These are phyloP conservation scores for Medicago lupulina DNA, from an alignment of 306 rosid species.

Conservation along the genomic window DNA sequence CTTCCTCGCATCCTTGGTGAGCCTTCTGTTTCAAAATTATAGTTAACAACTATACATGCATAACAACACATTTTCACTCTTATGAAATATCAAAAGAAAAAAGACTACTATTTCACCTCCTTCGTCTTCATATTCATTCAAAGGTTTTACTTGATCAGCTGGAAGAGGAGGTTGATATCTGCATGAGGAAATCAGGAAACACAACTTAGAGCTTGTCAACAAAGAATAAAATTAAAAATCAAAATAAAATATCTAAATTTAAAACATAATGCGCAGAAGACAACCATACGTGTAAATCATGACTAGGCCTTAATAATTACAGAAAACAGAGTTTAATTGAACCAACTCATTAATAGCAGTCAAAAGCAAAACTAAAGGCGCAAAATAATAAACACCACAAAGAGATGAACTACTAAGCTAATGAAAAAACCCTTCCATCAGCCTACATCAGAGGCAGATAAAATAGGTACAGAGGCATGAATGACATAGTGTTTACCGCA, in stretches of 20 bases:
- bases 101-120: slow-evolving; percentile 61
- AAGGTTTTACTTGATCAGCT: slow-evolving; percentile 81
- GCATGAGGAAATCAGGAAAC: slow-evolving; percentile 22
- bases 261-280: neutral
- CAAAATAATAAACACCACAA: neutral
- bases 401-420: neutral
- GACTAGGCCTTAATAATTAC: neutral
- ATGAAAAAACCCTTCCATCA: neutral
- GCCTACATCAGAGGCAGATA: neutral
- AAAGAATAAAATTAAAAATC: neutral
- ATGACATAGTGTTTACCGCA: neutral
- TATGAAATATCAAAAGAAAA: slow-evolving; percentile 18
- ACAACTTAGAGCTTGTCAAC: slow-evolving; percentile 23
- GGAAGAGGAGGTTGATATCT: slow-evolving; percentile 90
- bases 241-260: neutral
- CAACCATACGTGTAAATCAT: neutral
- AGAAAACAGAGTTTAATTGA: neutral
- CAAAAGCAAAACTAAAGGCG: neutral
- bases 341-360: neutral
- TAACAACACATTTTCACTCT: neutral
- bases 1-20: slow-evolving; percentile 72
- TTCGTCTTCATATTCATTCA: slow-evolving; percentile 73
- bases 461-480: neutral
- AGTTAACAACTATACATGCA: slow-evolving; percentile 8
- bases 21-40: slow-evolving; percentile 61